Base-by-base conservation (phyloP, 1,139 yeast genomes). In the Lizanozyma gosingica region DNA sequence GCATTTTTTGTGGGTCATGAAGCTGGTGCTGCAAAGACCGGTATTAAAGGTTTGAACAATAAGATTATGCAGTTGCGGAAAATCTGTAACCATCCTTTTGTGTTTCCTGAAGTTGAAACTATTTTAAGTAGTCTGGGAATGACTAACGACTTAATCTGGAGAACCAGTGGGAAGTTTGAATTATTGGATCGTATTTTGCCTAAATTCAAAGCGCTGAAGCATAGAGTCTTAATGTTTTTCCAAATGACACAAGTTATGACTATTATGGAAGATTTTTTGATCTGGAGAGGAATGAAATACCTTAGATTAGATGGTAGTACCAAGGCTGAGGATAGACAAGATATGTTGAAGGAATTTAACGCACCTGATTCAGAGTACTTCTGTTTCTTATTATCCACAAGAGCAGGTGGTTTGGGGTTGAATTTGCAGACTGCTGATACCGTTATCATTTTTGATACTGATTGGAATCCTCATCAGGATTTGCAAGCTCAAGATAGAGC, bases 11-110 rank as follows among this genome's bases (percentile, higher is more conserved):
- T 81, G 37, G 81, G 82, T 43, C 80, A 76, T 46, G 65, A 66
- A 4, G 54, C 55, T 36, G 66, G 66, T 38, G 55, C 52, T 37
- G 65, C 74, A 42, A 71, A 72, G 40, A 65, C 73, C 11, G 80
- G 83, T 22, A 75, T 90, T 45, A 86, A 90, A 66, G 90, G 95
- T 43, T 80, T 87, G 52, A 87, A 88, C 57, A 87, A 88, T 55
- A 88, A 88, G 56, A 78, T 92, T 42, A 92, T 92, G 98, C 98
- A 92, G 63, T 71, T 92, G 62, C 78, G 96, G 54, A 92, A 92
- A 61, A 88, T 92, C 51, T 92, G 97, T 67, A 92, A 92, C 59
- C 98, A 92, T 67, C 98, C 98, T 1, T 92, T 83, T 66, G 97
- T 92, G 14, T 92, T 87, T 61, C 96, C 86, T 56, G 97, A 88